Evolutionary conservation across 495 filamentous ascomycete species (phyloP).

Genomic region (Amniculicola lignicola): DNA sequence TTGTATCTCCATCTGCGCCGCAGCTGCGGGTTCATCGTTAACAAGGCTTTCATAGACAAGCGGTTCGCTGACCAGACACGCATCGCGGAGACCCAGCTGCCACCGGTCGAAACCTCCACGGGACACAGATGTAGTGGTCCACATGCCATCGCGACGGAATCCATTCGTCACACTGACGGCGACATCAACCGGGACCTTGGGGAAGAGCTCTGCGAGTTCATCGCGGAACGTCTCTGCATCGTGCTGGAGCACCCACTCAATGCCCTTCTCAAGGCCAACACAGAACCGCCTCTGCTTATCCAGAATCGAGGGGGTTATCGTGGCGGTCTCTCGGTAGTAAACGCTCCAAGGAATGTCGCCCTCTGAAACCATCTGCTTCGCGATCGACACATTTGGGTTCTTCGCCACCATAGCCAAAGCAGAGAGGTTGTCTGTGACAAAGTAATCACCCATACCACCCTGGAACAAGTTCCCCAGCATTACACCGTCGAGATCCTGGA

Average conservation of each 20-base stretch:
- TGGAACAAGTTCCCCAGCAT: conserved; percentile 21
- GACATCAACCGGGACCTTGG: conserved; percentile 16
- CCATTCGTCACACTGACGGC: conserved; percentile 16
- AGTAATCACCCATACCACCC: conserved; percentile 21
- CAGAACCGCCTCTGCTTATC: conserved; percentile 20
- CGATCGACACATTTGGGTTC: conserved; percentile 11
- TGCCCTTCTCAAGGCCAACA: conserved; percentile 12
- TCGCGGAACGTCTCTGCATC: conserved; percentile 19
- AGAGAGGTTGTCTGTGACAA: conserved; percentile 14
- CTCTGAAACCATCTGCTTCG: conserved; percentile 10
- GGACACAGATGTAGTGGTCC: conserved; percentile 10
- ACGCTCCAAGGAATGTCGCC: conserved; percentile 20
- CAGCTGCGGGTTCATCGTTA: background rate
- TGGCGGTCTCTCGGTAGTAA: conserved; percentile 11
- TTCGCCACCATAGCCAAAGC: conserved; percentile 9
- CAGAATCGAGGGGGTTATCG: conserved; percentile 11
- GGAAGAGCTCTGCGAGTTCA: conserved; percentile 20
- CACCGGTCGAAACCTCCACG: conserved; percentile 16
- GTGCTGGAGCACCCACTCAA: conserved; percentile 22
- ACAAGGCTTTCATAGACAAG: conserved; percentile 7
- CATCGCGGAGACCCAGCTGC: conserved; percentile 16
- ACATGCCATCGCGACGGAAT: conserved; percentile 20
- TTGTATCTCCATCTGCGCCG: background rate
- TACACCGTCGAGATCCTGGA: conserved; percentile 19
- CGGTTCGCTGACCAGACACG: conserved; percentile 13